phyloP scores from a whole-genome alignment of 257 asterid species.

The Solanum pennellii region DNA sequence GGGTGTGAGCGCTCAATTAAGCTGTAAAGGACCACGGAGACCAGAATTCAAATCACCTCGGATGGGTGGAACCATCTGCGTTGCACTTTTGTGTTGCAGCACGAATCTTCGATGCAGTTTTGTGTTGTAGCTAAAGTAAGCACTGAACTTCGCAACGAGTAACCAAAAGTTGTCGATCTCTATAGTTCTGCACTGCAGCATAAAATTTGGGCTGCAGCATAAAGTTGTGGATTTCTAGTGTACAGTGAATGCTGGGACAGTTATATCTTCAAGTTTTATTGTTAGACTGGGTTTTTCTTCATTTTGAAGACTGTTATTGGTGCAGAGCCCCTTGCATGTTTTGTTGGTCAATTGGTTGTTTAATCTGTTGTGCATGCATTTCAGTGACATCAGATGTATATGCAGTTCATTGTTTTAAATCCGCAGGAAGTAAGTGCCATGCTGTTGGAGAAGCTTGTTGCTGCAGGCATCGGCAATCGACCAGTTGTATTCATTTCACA shows the following conservation, averaged over 20 bases:
- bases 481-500: constrained; percentile 92
- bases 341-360: neutral
- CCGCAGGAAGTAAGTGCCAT: constrained; percentile 92
- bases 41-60: neutral
- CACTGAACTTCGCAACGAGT: neutral
- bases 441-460: constrained; percentile 77
- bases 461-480: constrained; percentile 95
- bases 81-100: neutral
- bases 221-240: neutral
- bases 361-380: neutral
- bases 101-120: neutral
- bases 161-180: neutral
- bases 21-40: neutral
- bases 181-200: neutral
- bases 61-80: neutral
- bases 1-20: neutral
- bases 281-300: neutral
- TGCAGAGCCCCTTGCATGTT: neutral
- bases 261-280: neutral
- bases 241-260: neutral
- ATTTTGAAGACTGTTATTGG: neutral
- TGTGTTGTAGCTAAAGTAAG: neutral
- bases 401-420: neutral
- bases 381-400: neutral
- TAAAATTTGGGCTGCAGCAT: neutral